These are phyloP conservation scores for Fusarium goolgardi DNA, from an alignment of 2,329 filamentous ascomycete genomes.

Conservation along the genomic window DNA sequence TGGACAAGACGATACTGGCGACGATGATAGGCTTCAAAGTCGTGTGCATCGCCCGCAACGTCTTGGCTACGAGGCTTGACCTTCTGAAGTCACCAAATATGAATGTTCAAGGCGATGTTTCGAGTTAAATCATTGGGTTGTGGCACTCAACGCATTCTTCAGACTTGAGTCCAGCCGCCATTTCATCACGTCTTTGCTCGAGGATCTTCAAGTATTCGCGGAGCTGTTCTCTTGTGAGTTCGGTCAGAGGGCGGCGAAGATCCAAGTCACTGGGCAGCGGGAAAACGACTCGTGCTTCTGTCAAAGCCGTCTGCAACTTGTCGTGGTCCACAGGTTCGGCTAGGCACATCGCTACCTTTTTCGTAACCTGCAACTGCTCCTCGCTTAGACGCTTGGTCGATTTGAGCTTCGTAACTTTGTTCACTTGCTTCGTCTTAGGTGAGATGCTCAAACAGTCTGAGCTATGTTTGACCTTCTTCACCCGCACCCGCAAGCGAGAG, in stretches of 20 bases:
- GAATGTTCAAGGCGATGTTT: no score
- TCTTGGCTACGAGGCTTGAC: no score
- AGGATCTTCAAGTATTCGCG: neutral
- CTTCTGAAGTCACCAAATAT: no score
- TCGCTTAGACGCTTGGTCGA: no score
- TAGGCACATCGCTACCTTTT: neutral
- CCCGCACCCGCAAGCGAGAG: neutral
- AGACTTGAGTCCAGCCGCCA: neutral
- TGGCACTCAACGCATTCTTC: neutral
- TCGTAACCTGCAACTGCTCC: neutral
- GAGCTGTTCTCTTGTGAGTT: neutral
- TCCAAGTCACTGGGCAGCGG: neutral
- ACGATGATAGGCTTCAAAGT: conserved; percentile 65
- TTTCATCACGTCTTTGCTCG: neutral
- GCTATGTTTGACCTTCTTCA: no score
- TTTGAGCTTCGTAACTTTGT: neutral
- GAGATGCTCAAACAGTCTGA: neutral
- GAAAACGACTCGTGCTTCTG: neutral
- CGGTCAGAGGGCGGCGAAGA: neutral
- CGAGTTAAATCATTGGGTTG: no score
- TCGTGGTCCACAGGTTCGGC: no score
- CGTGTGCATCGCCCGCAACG: conserved; percentile 37
- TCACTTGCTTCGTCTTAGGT: neutral
- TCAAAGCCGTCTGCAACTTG: no score
- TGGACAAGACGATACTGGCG: conserved; percentile 55